Base-by-base conservation (phyloP, 106 monocot genomes). In the Xerophyta viscosa region DNA sequence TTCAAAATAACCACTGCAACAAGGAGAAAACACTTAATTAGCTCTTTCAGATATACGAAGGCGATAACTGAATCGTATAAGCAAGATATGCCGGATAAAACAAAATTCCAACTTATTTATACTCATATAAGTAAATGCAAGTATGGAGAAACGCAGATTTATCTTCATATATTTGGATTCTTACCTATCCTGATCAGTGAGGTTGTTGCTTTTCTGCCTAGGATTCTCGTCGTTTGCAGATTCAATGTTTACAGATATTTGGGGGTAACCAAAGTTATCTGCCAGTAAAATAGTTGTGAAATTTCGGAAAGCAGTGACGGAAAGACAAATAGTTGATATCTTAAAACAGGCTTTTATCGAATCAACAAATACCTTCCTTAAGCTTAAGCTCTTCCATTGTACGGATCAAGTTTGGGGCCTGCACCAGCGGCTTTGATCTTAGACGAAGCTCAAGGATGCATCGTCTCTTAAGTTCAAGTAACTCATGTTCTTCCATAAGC, bases 391-490 rank as follows among this genome's bases (percentile, higher is more conserved):
- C 63, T 24, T 71, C 60, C 13, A 48, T 36, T 23, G 37, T 54
- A 44, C 19, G 63, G 63, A 24, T 28, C 3, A 52, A 26, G 29
- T 36, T 29, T 11, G 66, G 33, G 17, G 43, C 54, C 14, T 48
- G 62, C 20, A 18, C 49, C n/a, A 52, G 42, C 9, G 50, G 31
- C 20, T 69, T 68, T 7, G 75, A 46, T 3, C 42, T 27, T 11
- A 80, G 26, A 4, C 60, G 65, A 36, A 76, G 23, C 23, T 77
- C 73, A 28, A 65, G 65, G 6, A 80, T 39, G 23, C 48, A 72
- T 22, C 39, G 65, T 37, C 63, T 75, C 63, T 72, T 55, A n/a
- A 72, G n/a, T 50, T 65, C 79, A 19, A 75, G 53, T 29, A 49
- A 48, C 7, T 80, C 66, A 25, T 48, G 61, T 50, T 85, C 76